Percentiles rank a stretch among this genome's conserved stretches.
Evolutionary conservation across 108 stramenopile species (phyloP).

Genomic region (Skeletonema menzelii): DNA sequence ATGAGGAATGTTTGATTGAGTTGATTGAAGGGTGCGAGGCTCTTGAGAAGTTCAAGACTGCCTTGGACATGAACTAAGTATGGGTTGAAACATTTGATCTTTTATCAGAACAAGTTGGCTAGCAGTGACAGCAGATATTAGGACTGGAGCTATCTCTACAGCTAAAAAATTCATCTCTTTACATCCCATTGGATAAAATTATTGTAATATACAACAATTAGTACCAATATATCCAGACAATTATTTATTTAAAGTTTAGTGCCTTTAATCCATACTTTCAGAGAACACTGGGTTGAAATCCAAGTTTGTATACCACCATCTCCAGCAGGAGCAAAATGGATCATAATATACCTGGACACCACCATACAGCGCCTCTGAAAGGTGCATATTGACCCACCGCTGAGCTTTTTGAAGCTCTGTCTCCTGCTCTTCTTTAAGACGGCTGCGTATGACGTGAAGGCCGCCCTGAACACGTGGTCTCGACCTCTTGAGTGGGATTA

Average conservation of each 20-base stretch:
- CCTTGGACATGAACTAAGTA: constrained; percentile 26
- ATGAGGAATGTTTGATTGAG: constrained; percentile 60
- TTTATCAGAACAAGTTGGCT: neutral
- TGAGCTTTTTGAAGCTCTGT: constrained; percentile 18
- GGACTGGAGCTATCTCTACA: neutral
- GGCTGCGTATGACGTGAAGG: constrained; percentile 23
- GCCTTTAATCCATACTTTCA: neutral
- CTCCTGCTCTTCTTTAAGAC: constrained; percentile 17
- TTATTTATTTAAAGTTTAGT: neutral
- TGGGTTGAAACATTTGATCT: neutral
- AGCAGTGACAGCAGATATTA: neutral
- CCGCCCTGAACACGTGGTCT: constrained; percentile 23
- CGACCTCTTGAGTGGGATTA: constrained; percentile 38
- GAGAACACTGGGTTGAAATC: constrained; percentile 59
- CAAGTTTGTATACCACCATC: constrained; percentile 72
- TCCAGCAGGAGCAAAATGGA: constrained; percentile 69
- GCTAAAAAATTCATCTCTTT: neutral
- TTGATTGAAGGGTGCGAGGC: constrained; percentile 61
- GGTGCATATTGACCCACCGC: constrained; percentile 24
- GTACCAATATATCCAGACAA: neutral
- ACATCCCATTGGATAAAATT: neutral
- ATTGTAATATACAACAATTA: neutral
- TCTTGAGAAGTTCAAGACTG: constrained; percentile 58
- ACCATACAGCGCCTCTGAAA: constrained; percentile 39
- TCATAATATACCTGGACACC: constrained; percentile 80